Conservation (phyloP, 1,284 basidiomycete genomes). For the Pseudozyma sp. region DNA sequence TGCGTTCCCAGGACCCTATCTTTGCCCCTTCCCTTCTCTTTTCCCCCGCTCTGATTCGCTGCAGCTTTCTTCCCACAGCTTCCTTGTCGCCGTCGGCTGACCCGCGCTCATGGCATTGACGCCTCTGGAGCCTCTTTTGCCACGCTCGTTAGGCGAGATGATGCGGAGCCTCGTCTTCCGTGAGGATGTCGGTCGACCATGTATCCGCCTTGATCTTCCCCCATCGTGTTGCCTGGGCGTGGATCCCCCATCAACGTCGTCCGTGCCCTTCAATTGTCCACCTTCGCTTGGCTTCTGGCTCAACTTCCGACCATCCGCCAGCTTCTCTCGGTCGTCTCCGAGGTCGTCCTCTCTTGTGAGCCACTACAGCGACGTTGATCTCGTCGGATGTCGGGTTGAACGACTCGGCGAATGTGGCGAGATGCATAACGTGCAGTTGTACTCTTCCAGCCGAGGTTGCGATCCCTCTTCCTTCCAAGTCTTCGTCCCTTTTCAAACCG, state of each 20-base stretch:
- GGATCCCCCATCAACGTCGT: too few species aligned
- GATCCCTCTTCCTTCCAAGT: not conserved
- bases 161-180: constrained; percentile 9
- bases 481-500: not conserved
- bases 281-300: not conserved
- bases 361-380: not conserved
- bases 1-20: not conserved
- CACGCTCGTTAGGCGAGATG: constrained; percentile 3
- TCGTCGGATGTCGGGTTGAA: not conserved
- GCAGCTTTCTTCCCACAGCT: not conserved
- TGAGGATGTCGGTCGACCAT: not conserved
- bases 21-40: not conserved
- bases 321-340: not conserved
- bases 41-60: not conserved
- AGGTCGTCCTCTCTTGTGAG: not conserved
- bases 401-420: not conserved
- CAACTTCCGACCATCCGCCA: not conserved
- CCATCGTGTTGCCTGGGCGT: too few species aligned
- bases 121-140: not conserved
- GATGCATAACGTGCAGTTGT: not conserved
- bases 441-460: not conserved
- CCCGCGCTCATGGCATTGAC: not conserved
- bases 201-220: too few species aligned
- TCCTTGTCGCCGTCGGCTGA: not conserved
- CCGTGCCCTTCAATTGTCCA: too few species aligned